Conservation (phyloP, 2,329 filamentous ascomycete species). For the Paecilomyces sp. region DNA sequence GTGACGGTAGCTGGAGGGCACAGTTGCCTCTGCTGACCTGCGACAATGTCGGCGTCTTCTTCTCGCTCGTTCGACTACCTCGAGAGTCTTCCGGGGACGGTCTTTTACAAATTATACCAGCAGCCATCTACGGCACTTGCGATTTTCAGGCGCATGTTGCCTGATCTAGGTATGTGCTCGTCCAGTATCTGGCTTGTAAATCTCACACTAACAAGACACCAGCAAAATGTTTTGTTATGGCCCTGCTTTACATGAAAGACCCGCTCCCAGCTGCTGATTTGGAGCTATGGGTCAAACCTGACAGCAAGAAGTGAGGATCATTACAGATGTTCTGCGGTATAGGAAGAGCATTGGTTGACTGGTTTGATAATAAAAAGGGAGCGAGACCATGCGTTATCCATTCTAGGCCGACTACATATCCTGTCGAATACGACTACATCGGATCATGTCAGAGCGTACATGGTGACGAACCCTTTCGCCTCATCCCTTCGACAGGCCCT, state of each 20-base stretch:
- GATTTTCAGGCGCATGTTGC: slow-evolving; percentile 95
- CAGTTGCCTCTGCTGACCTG: slow-evolving; percentile 11
- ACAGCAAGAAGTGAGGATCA: slow-evolving; percentile 46
- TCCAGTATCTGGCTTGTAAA: slow-evolving; percentile 1
- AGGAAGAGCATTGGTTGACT: neutral
- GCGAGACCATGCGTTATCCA: slow-evolving; percentile 74
- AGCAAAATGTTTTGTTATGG: slow-evolving; percentile 96
- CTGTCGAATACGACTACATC: slow-evolving; percentile 57
- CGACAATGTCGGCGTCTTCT: slow-evolving; percentile 50
- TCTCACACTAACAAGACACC: slow-evolving; percentile 3
- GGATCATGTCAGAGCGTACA: slow-evolving; percentile 61
- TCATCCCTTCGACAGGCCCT: slow-evolving; percentile 77
- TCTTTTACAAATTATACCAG: slow-evolving; percentile 86
- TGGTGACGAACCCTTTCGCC: slow-evolving; percentile 74
- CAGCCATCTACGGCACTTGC: slow-evolving; percentile 93
- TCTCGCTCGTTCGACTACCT: slow-evolving; percentile 76
- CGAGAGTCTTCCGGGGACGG: slow-evolving; percentile 81
- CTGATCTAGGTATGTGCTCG: slow-evolving; percentile 68
- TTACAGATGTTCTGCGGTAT: slow-evolving; percentile 1
- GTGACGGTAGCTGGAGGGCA: slow-evolving; percentile 14
- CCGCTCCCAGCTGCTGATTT: slow-evolving; percentile 74
- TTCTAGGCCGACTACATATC: slow-evolving; percentile 81
- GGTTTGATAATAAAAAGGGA: slow-evolving; percentile 45
- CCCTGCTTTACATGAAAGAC: slow-evolving; percentile 80
- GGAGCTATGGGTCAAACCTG: slow-evolving; percentile 75